Base-by-base conservation (phyloP, 2,329 filamentous ascomycete genomes). In the Fusarium temperatum region DNA sequence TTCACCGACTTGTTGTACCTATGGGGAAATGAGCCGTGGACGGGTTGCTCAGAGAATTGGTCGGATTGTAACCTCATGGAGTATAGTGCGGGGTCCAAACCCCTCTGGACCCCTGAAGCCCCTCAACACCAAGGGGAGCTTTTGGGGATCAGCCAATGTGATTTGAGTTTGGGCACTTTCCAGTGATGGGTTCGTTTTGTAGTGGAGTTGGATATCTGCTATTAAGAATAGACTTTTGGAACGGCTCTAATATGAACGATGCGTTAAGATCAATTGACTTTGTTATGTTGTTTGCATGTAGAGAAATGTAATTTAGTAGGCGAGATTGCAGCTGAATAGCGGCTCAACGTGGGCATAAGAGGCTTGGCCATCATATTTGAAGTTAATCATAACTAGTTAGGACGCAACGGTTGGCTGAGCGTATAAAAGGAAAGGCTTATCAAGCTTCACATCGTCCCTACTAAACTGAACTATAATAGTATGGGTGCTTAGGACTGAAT, bases 51-150 rank as follows among this genome's bases (percentile, higher is more conserved):
- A 51, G 55, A 72, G 66, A 41, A 41, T 55, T 28, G 35, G 51
- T 28, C 24, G 35, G 51, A 54, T 69, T 50, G 57, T 59, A 60
- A 67, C 77, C 75, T 53, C 44, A 76, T 58, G n/a, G 14, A 48
- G 77, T 55, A 68, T 78, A 78, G 77, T 78, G 77, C 75, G 77
- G 77, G 77, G 77, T 78, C 68, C 55, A 65, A 61, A 61, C 66
- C 68, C 67, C 68, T 72, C 65, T 67, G 42, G 74, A 70, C 75
- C 77, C 75, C 73, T 70, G 56, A 57, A 71, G 54, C 73, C 70
- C 73, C 73, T 75, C 73, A 75, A 63, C 73, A 69, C 72, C 72
- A 72, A 45, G 57, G 45, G 60, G 36, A 60, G 38, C 50, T 65
- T 24, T 57, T 35, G 38, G 35, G 36, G 47, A 53, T 47, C 41